These are phyloP conservation scores for Orbilia oligospora DNA, from an alignment of 2,329 filamentous ascomycete species.

Conservation along the genomic window DNA sequence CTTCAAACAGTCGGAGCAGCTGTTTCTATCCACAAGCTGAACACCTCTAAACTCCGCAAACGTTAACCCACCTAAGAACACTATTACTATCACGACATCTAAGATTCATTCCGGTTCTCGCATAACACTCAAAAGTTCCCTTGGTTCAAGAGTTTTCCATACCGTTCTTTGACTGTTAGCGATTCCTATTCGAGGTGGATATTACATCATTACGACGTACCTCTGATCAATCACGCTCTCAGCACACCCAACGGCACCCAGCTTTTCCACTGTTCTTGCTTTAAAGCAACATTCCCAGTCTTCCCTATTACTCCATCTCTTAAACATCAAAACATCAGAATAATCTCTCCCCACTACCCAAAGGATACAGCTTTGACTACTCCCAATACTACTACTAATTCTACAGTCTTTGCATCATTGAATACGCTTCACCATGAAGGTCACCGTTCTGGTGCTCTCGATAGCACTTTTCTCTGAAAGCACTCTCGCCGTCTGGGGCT, in stretches of 20 bases:
- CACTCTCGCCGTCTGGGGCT: slow-evolving; percentile 54
- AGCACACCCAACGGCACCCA: slow-evolving; percentile 8
- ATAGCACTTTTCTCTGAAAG: slow-evolving; percentile 56
- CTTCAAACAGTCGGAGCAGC: not conserved
- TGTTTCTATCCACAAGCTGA: slow-evolving; percentile 2
- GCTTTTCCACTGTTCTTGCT: not conserved
- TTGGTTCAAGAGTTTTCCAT: slow-evolving; percentile 9
- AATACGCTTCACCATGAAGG: slow-evolving; percentile 51
- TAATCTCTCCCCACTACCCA: not conserved
- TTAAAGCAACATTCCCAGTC: slow-evolving; percentile 19
- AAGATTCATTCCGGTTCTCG: slow-evolving; percentile 14
- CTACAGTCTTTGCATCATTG: slow-evolving; percentile 22
- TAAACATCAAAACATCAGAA: slow-evolving; percentile 1
- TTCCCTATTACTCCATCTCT: slow-evolving; percentile 10
- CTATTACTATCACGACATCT: slow-evolving; percentile 37
- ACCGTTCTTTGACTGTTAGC: slow-evolving; percentile 36
- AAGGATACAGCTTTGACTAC: not conserved
- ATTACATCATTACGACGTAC: slow-evolving; percentile 61
- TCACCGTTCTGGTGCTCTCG: slow-evolving; percentile 56
- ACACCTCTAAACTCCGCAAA: not conserved
- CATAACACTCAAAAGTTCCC: slow-evolving; percentile 20
- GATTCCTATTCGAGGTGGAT: slow-evolving; percentile 61
- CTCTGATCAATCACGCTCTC: slow-evolving; percentile 29
- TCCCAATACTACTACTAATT: not conserved
- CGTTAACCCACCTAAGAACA: slow-evolving; percentile 19